phyloP scores from a whole-genome alignment of 2,329 filamentous ascomycete species.

The Penicillium corylophilum region DNA sequence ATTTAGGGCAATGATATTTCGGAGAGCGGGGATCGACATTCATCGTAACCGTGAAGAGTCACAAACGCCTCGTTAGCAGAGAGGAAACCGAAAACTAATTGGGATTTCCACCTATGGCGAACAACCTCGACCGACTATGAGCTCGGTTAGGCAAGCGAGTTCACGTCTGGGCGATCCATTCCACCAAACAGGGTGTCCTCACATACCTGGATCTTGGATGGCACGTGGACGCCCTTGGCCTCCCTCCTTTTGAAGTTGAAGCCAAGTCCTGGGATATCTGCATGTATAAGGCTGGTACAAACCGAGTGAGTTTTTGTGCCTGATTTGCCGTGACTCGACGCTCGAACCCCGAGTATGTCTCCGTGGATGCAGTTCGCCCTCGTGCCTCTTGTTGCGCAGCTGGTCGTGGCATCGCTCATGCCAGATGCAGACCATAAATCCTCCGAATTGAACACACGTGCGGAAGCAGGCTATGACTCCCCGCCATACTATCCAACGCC shows the following conservation, averaged over 20 bases:
- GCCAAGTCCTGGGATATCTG: neutral
- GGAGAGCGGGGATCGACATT: conserved; percentile 8
- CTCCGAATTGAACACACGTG: conserved; percentile 16
- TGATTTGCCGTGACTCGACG: conserved; percentile 3
- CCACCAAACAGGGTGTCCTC: conserved; percentile 6
- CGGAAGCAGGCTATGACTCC: conserved; percentile 28
- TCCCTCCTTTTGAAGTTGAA: neutral
- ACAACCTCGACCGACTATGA: too few relatives aligned
- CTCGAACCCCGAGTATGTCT: conserved; percentile 14
- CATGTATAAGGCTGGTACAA: neutral
- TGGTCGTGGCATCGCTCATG: conserved; percentile 10
- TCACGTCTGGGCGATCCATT: conserved; percentile 12
- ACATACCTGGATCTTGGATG: conserved; percentile 1
- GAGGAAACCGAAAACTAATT: neutral
- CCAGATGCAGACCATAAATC: conserved; percentile 5
- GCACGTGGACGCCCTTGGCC: conserved; percentile 9
- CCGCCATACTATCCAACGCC: conserved; percentile 71
- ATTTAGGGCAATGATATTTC: conserved; percentile 17
- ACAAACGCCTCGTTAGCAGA: neutral
- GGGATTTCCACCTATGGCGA: conserved; percentile 4
- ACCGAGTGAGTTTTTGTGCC: neutral
- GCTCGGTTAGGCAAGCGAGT: conserved; percentile 18
- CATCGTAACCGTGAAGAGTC: conserved; percentile 1
- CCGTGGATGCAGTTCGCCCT: conserved; percentile 18
- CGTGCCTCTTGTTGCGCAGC: conserved; percentile 15